These are phyloP conservation scores for Pachyrhizus erosus DNA, from an alignment of 306 rosid genomes.

Conservation along the genomic window DNA sequence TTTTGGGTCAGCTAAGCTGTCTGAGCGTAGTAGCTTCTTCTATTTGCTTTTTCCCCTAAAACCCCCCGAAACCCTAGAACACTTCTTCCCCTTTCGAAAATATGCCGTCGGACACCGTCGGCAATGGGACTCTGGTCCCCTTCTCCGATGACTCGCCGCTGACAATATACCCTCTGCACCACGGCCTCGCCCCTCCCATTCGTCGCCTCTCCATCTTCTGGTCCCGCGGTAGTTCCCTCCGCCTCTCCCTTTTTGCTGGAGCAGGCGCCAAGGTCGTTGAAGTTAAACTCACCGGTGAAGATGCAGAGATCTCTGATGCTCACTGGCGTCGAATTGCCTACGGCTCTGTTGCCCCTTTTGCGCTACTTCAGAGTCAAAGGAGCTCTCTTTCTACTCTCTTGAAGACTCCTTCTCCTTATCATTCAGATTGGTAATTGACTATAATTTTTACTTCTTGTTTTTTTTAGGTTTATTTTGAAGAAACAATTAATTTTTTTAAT, in stretches of 20 bases:
- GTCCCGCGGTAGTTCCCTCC: constrained; percentile 83
- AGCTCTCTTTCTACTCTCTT: constrained; percentile 59
- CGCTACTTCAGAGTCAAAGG: constrained; percentile 83
- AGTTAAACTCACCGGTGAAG: constrained; percentile 69
- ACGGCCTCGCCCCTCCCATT: constrained; percentile 70
- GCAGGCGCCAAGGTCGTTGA: constrained; percentile 74
- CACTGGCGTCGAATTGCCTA: constrained; percentile 77
- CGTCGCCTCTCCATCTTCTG: constrained; percentile 79
- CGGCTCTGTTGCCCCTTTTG: constrained; percentile 85
- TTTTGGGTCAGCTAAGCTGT: not conserved
- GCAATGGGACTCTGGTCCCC: constrained; percentile 54
- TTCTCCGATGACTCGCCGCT: constrained; percentile 40
- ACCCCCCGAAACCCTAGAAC: constrained; percentile 48
- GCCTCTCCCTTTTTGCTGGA: constrained; percentile 63
- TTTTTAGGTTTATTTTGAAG: not conserved
- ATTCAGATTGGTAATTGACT: constrained; percentile 69
- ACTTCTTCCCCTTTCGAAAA: constrained; percentile 26
- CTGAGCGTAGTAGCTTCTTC: not conserved
- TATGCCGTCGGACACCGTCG: constrained; percentile 58
- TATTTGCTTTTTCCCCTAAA: not conserved
- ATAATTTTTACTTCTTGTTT: not conserved
- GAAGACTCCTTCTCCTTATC: constrained; percentile 64
- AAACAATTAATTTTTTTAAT: not conserved
- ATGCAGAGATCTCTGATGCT: constrained; percentile 62
- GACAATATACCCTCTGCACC: constrained; percentile 62